Conservation (phyloP, 2,329 filamentous ascomycete genomes). For the Hypoxylon rubiginosum region DNA sequence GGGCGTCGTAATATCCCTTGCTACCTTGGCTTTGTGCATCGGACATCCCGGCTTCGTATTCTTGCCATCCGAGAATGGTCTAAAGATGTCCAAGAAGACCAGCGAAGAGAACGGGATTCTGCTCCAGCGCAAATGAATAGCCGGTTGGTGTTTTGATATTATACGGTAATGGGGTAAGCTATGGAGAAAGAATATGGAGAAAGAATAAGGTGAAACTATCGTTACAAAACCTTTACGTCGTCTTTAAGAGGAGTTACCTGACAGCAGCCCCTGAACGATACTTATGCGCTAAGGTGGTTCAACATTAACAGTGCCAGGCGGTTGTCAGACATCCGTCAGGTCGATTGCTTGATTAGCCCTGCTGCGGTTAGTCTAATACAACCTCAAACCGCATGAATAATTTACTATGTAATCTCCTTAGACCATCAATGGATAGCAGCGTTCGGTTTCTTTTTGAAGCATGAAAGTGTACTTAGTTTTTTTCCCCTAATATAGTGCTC, state of each 20-base stretch:
- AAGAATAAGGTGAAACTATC: neutral
- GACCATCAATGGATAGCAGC: neutral
- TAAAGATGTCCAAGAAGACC: neutral
- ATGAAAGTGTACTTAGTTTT: neutral
- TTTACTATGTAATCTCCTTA: neutral
- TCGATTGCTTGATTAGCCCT: neutral
- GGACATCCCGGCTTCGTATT: constrained; percentile 61
- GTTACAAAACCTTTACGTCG: neutral
- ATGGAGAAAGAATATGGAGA: neutral
- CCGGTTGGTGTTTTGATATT: neutral
- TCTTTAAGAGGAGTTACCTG: neutral
- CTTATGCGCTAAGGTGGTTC: neutral
- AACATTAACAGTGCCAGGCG: constrained; percentile 15
- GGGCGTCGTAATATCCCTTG: constrained; percentile 57
- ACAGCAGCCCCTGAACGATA: neutral
- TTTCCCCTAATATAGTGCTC: neutral
- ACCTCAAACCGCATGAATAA: constrained; percentile 8
- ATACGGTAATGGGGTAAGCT: neutral
- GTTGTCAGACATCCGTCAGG: constrained; percentile 12
- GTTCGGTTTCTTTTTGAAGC: neutral
- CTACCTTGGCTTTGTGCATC: constrained; percentile 55
- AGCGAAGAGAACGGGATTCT: neutral
- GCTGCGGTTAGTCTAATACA: constrained; percentile 5
- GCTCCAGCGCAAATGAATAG: neutral
- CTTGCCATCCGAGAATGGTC: constrained; percentile 2